These are phyloP conservation scores for Lenzites betulinus DNA, from an alignment of 768 basidiomycete genomes.

Conservation along the genomic window DNA sequence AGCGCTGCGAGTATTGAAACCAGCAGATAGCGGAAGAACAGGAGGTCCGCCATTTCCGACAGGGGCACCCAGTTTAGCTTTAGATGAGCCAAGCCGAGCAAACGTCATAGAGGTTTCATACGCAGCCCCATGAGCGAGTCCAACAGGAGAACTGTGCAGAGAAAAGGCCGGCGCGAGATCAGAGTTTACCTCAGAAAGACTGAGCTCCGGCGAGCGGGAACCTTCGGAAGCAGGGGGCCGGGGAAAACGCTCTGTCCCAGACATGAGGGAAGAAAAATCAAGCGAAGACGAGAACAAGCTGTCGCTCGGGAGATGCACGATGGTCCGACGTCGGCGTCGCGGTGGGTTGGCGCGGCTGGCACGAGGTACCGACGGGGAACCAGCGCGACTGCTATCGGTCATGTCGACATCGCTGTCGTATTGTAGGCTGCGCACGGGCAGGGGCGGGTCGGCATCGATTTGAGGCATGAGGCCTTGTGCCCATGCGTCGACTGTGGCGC, in stretches of 20 bases:
- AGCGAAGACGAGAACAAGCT: slow-evolving; percentile 33
- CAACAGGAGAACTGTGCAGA: slow-evolving; percentile 3
- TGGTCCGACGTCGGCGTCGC: slow-evolving; percentile 29
- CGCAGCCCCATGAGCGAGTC: neutral
- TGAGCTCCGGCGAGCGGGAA: slow-evolving; percentile 4
- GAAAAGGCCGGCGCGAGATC: slow-evolving; percentile 19
- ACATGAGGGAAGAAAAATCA: slow-evolving; percentile 29
- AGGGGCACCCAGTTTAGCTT: neutral
- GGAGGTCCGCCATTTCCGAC: neutral
- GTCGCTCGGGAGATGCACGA: slow-evolving; percentile 29
- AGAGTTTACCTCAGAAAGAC: neutral
- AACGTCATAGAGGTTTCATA: neutral
- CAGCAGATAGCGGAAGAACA: slow-evolving; percentile 15
- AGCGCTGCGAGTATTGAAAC: neutral
- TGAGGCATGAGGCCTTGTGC: slow-evolving; percentile 16
- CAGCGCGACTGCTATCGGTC: slow-evolving; percentile 15
- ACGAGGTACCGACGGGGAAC: slow-evolving; percentile 7
- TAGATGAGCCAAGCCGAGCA: slow-evolving; percentile 7
- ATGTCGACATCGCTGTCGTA: slow-evolving; percentile 23
- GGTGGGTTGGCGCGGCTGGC: slow-evolving; percentile 11
- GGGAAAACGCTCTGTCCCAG: slow-evolving; percentile 16
- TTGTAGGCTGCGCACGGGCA: slow-evolving; percentile 11
- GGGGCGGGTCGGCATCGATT: slow-evolving; percentile 18
- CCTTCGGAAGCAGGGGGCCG: slow-evolving; percentile 16
- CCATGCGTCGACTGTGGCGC: slow-evolving; percentile 18